Evolutionary conservation across 345 rosid genomes (phyloP).

Genomic region (Punica granatum): DNA sequence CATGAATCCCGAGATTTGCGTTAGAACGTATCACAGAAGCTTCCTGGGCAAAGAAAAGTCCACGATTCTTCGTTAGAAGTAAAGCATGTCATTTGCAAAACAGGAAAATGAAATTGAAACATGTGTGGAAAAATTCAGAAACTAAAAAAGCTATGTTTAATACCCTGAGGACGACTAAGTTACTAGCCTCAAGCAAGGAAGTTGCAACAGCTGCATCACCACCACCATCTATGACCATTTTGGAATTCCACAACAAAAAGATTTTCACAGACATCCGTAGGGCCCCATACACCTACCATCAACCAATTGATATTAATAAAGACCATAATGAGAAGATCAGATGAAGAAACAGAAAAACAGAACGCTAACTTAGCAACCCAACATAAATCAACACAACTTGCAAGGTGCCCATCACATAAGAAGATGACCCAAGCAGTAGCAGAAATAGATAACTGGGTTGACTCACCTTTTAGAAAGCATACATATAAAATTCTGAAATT

Average conservation of each 20-base stretch:
- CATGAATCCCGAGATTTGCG: constrained; percentile 95
- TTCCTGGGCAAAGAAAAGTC: constrained; percentile 38
- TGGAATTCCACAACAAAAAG: constrained; percentile 94
- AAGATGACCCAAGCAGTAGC: not conserved
- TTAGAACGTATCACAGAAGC: constrained; percentile 89
- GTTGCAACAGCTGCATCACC: constrained; percentile 74
- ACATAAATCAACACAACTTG: not conserved
- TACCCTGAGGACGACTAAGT: constrained; percentile 90
- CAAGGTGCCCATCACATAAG: not conserved
- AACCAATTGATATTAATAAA: not conserved
- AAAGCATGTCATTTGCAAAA: not conserved
- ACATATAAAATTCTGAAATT: not conserved
- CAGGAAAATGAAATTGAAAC: constrained; percentile 10
- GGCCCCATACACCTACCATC: constrained; percentile 82
- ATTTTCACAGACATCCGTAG: constrained; percentile 93
- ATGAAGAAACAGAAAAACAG: not conserved
- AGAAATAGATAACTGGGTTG: not conserved
- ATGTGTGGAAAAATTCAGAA: constrained; percentile 7
- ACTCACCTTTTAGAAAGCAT: not conserved
- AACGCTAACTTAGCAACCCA: not conserved
- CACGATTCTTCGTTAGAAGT: constrained; percentile 2
- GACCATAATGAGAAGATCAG: not conserved
- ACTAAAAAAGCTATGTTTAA: not conserved
- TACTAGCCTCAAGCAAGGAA: constrained; percentile 88
- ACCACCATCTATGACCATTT: constrained; percentile 85